These are phyloP conservation scores for Letharia columbiana DNA, from an alignment of 495 filamentous ascomycete genomes.

Conservation along the genomic window DNA sequence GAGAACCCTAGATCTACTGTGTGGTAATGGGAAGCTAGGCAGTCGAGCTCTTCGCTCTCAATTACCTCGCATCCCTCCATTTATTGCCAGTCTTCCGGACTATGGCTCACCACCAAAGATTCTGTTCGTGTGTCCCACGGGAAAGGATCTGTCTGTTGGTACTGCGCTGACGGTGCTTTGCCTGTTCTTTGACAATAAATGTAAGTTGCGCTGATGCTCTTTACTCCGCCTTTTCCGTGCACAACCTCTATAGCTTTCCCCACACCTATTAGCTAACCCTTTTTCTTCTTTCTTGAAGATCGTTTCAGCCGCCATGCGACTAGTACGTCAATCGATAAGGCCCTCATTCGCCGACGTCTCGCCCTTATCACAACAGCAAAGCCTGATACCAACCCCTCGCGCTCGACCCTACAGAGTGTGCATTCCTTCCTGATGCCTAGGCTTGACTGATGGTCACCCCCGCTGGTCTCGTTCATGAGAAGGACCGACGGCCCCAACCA, in stretches of 20 bases:
- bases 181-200: constrained; percentile 49
- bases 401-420: constrained; percentile 74
- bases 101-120: constrained; percentile 31
- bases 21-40: constrained; percentile 59
- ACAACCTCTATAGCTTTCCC: background rate
- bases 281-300: constrained; percentile 23
- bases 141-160: constrained; percentile 58
- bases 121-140: constrained; percentile 52
- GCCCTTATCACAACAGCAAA: constrained; percentile 67
- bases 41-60: constrained; percentile 64
- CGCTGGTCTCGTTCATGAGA: background rate
- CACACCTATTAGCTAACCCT: constrained; percentile 11
- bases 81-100: constrained; percentile 26
- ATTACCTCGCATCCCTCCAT: constrained; percentile 48
- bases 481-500: background rate
- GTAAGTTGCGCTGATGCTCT: constrained; percentile 28
- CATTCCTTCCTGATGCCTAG: constrained; percentile 73
- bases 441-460: background rate
- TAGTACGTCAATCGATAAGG: constrained; percentile 50
- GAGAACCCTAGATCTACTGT: constrained; percentile 51
- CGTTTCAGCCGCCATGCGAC: constrained; percentile 29
- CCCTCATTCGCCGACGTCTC: constrained; percentile 63
- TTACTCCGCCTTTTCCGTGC: background rate
- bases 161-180: constrained; percentile 55
- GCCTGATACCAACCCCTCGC: constrained; percentile 68